Conservation (phyloP, 1,139 yeast species). For the Blastobotrys proliferans region DNA sequence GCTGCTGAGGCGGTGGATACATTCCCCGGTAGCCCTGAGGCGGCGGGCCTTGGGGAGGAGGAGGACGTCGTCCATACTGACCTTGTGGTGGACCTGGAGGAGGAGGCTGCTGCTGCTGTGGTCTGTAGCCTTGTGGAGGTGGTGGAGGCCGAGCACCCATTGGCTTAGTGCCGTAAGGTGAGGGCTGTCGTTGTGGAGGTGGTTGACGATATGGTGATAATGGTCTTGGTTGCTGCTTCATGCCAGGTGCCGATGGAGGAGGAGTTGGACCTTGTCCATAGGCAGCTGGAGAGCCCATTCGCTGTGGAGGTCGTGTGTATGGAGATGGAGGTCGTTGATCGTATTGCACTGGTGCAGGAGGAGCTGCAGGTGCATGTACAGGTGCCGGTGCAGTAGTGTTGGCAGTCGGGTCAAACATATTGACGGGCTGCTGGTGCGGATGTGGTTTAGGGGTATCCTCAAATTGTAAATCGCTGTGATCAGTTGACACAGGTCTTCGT, state of each 20-base stretch:
- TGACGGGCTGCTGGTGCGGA: constrained; percentile 4
- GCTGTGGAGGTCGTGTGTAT: constrained; percentile 7
- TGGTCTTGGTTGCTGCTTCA: constrained; percentile 1
- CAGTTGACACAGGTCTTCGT: constrained; percentile 9
- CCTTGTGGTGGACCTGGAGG: constrained; percentile 8
- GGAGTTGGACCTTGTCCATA: not conserved
- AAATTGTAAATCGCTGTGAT: too few species aligned
- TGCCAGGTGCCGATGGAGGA: not conserved
- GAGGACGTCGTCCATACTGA: not conserved
- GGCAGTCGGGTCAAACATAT: constrained; percentile 26
- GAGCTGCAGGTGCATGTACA: not conserved
- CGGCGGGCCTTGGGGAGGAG: constrained; percentile 8
- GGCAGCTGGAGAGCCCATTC: too few species aligned
- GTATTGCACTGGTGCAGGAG: not conserved
- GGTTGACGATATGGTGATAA: constrained; percentile 5
- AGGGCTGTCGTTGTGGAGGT: constrained; percentile 10
- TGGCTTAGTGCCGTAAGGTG: not conserved
- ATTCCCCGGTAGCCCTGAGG: constrained; percentile 10
- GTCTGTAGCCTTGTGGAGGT: not conserved
- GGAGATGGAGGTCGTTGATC: constrained; percentile 8
- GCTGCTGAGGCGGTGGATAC: constrained; percentile 7
- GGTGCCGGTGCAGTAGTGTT: constrained; percentile 12
- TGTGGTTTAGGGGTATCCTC: too few species aligned
- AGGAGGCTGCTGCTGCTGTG: not conserved
- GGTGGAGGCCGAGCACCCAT: constrained; percentile 6